Base-by-base conservation (phyloP, 1,284 basidiomycete species). In the Anthracocystis walkeri region DNA sequence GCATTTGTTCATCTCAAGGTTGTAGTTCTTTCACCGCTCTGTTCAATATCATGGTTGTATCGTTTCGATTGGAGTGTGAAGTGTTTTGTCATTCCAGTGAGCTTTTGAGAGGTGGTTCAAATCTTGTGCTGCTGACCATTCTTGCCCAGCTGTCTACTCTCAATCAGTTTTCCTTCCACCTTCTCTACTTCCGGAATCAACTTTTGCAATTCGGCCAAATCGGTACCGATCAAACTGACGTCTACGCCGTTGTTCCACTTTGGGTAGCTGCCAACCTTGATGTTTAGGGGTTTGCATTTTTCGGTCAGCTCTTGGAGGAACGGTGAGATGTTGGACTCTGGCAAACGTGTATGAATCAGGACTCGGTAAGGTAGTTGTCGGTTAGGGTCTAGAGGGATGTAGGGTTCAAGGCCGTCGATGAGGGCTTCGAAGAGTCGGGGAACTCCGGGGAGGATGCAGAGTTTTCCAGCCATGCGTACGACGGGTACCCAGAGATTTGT, bases 381-480 rank as follows among this genome's bases (percentile, higher is more conserved):
- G 44, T 72, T 58, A 3, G 78, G 78, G 54, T 83, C 81, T 21
- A 84, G 64, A 3, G 67, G 61, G 7, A 84, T 63, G 83, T 91
- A 93, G 1, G 90, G 89, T 31, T 89, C 90, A 29, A 95, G 86
- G 1, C 61, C 79, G 29, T 76, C 73, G 25, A 82, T 54, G 12
- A 82, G 64, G 1, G 66, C 74, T 56, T 93, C 90, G 86, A 95
- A 96, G 21, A 96, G 88, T 0, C 88, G 87, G 0, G 94, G 94
- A 57, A 96, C 93, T n/a, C 94, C 94, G 0, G 94, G 94, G 85
- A 96, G 91, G 23, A 96, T 87, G 85, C 92, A 95, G 3, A 96
- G 87, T 87, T 92, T 95, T 18, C 92, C 92, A 72, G 89, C 89
- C 10, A 96, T 87, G 21, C 93, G 88, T 1, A 94, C 90, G 1